phyloP scores from a whole-genome alignment of 179 eudicot genomes.

The Heliamphora pulchella region DNA sequence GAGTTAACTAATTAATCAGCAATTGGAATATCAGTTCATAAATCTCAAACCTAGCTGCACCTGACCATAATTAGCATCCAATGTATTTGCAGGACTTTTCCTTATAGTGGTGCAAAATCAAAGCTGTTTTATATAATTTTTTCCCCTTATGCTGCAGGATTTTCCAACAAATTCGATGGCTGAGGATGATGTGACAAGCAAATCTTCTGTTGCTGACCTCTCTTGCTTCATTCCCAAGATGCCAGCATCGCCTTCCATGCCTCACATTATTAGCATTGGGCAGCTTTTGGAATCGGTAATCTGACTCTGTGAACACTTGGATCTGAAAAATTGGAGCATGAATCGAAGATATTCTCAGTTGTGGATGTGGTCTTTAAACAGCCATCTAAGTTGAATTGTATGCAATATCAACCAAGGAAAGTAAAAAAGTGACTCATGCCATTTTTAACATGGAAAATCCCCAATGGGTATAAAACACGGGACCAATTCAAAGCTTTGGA shows the following conservation, averaged over 20 bases:
- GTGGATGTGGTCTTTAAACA: no score
- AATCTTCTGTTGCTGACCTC: slow-evolving; percentile 52
- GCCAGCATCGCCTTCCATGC: slow-evolving; percentile 45
- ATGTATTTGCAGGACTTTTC: background rate
- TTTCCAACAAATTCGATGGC: slow-evolving; percentile 45
- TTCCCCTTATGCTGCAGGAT: slow-evolving; percentile 44
- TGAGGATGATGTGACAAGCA: slow-evolving; percentile 68
- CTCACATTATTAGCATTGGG: slow-evolving; percentile 77
- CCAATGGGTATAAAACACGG: no score
- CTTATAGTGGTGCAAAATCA: background rate
- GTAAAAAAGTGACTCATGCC: no score
- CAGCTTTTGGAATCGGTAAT: slow-evolving; percentile 88
- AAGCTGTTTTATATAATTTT: background rate
- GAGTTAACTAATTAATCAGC: background rate
- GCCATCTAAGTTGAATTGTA: no score
- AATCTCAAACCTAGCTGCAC: background rate
- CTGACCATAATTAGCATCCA: background rate
- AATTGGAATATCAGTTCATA: background rate
- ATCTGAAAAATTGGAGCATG: no score
- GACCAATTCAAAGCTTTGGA: no score
- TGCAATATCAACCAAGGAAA: no score
- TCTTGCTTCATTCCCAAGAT: slow-evolving; percentile 40
- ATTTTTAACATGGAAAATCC: no score
- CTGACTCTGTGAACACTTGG: background rate
- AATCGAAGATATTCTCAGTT: no score